Base-by-base conservation (phyloP, 805 yeast genomes). In the Zygoascus bituminiphila region DNA sequence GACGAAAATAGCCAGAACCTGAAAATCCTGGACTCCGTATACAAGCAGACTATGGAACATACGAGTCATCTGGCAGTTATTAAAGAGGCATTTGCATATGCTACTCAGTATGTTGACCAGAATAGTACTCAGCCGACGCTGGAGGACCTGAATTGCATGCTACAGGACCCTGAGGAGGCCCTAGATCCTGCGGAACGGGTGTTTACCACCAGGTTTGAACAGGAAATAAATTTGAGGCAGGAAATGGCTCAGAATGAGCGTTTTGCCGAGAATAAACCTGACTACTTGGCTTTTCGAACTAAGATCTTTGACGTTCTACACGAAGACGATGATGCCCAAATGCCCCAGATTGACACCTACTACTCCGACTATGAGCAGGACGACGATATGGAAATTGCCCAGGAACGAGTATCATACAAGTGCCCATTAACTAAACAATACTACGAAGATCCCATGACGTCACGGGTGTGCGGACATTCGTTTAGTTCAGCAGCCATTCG, bases 341-440 rank as follows among this genome's bases (percentile, higher is more conserved):
- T 51, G 53, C 59, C 60, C 2, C 41, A 38, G 7, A 26, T 57
- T 3, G 53, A 48, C 19, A 24, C 40, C 6, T 55, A 36, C 33
- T 53, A 42, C 26, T 40, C 24, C n/a, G 55, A 56, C 38, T 46
- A 47, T 17, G 29, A 42, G 20, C 50, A 42, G 15, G 58, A 51
- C 4, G 63, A 60, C 26, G 61, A 59, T 23, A 67, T 62, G 19
- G 67, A 63, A 12, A 57, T 61, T 10, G 63, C 52, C 35, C 54
- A 51, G 21, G 58, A 52, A 21, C 48, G 44, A 4, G 51, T 52
- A 12, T 55, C 64, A 20, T 57, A 56, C 47, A 58, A 53, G 41
- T 63, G 68, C 38, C 68, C 68, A 2, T 39, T 63, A 22, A 55
- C 68, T 3, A 50, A 53, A 42, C 45, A 49, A 20, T 48, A 51